Percentiles rank a stretch among this genome's conserved stretches.
phyloP scores from a whole-genome alignment of 805 yeast genomes.

The Pichia thaimueangensis region DNA sequence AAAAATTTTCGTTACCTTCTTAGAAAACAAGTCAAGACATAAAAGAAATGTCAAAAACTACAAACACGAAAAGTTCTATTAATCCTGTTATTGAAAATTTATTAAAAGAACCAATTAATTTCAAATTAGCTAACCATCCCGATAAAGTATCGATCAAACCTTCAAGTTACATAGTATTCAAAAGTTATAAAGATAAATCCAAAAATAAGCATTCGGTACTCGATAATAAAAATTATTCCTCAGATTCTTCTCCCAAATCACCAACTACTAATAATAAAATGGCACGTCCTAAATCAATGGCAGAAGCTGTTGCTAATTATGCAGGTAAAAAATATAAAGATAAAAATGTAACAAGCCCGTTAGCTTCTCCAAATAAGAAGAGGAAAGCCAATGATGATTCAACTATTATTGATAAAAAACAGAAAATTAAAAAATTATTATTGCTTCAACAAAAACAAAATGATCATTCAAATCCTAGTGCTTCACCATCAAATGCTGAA shows the following conservation, averaged over 20 bases:
- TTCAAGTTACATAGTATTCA: slow-evolving; percentile 39
- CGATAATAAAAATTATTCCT: not conserved
- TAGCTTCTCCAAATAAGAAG: slow-evolving; percentile 32
- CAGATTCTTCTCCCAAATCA: not conserved
- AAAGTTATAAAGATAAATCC: slow-evolving; percentile 19
- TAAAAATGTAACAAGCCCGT: too few relatives aligned
- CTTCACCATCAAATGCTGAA: too few relatives aligned
- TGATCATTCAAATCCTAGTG: too few relatives aligned
- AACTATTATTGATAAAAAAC: slow-evolving; percentile 4
- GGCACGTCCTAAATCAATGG: slow-evolving; percentile 41
- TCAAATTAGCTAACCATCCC: slow-evolving; percentile 53
- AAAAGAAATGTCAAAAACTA: not conserved
- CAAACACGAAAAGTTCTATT: not conserved
- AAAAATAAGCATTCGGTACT: slow-evolving; percentile 1
- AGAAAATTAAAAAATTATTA: slow-evolving; percentile 10
- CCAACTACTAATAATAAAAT: slow-evolving; percentile 7
- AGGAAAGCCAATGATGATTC: slow-evolving; percentile 12
- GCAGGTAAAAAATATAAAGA: slow-evolving; percentile 48
- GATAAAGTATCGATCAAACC: slow-evolving; percentile 43
- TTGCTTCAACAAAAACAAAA: slow-evolving; percentile 3
- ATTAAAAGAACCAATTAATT: slow-evolving; percentile 53
- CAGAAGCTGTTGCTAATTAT: slow-evolving; percentile 54
- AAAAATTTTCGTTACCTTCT: too few relatives aligned
- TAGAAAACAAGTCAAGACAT: too few relatives aligned
- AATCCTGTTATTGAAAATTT: slow-evolving; percentile 24